Evolutionary conservation across 2,329 filamentous ascomycete genomes (phyloP), one percentile per base, ranked within the genome.

Genomic region (Bipolaris bicolor): DNA sequence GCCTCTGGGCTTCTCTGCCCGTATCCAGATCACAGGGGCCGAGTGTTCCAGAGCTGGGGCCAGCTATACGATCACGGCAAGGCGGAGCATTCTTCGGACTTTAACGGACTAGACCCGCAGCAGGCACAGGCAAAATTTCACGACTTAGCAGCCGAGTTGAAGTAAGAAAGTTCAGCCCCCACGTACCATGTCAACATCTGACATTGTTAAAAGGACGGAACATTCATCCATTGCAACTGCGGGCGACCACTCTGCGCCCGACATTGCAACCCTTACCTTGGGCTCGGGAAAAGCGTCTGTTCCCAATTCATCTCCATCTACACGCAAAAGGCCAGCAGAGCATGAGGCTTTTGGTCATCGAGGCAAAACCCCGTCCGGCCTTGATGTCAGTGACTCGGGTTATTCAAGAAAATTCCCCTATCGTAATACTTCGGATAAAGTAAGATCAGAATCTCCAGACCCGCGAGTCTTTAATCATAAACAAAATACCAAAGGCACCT

Each of bases 251-350:
- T 71, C 69, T 39, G 65, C 72, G 3, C 71, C 65, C 7, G 73
- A 77, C 45, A 61, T 77, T 22, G 69, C 61, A 20, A 57, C 52
- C 9, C 60, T 76, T 7, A 69, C 67, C 10, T 53, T 77, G 24
- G 68, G 68, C 15, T 29, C 65, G 20, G 62, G 22, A 2, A 70
- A 58, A 22, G 49, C 61, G 49, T 60, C 62, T 4, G 62, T 57
- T 6, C 64, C 64, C 9, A 62, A 69, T 1, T 69, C 71, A 3
- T 69, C 71, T 15, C 57, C 54, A 2, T 65, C 63, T 3, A 63
- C 65, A 5, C 71, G 61, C 46, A 75, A 76, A 52, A 62, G 72
- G 10, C 67, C 65, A 5, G 71, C 73, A 22, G 70, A 74, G 2
- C 55, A 63, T 1, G 71, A 74, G 3, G 57, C 68, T 2, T 60